Percentiles rank a stretch among this genome's conserved stretches.
Conservation (phyloP, 306 rosid genomes). For the Neltuma alba region DNA sequence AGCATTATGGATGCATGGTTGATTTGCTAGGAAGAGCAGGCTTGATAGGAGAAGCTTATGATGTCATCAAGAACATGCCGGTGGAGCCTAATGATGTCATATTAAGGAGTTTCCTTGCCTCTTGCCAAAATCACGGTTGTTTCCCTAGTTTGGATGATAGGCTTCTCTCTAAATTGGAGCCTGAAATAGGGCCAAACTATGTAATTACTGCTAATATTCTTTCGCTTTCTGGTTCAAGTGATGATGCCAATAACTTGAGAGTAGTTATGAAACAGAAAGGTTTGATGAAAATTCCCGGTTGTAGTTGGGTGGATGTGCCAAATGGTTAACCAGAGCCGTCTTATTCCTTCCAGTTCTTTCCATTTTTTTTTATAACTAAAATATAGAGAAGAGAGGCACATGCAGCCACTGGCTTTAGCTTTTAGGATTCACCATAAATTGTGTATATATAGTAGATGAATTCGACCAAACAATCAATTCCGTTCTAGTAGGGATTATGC, state of each 20-base stretch:
- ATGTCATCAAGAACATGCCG: slow-evolving; percentile 56
- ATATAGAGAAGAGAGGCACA: slow-evolving; percentile 4
- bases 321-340: slow-evolving; percentile 11
- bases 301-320: slow-evolving; percentile 68
- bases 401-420: neutral
- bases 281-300: slow-evolving; percentile 58
- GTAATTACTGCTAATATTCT: slow-evolving; percentile 59
- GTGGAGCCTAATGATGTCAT: slow-evolving; percentile 58
- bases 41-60: slow-evolving; percentile 56
- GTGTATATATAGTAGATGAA: slow-evolving; percentile 29
- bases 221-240: slow-evolving; percentile 50
- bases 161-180: slow-evolving; percentile 52
- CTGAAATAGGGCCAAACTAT: slow-evolving; percentile 61
- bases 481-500: neutral
- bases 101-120: slow-evolving; percentile 62
- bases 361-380: neutral
- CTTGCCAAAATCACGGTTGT: slow-evolving; percentile 52
- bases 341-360: slow-evolving; percentile 1
- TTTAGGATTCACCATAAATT: slow-evolving; percentile 24
- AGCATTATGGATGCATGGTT: slow-evolving; percentile 72
- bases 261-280: slow-evolving; percentile 61
- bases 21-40: slow-evolving; percentile 76
- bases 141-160: slow-evolving; percentile 49
- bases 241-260: slow-evolving; percentile 58
- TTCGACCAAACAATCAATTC: slow-evolving; percentile 4